Percentiles rank a stretch among this genome's conserved stretches.
These are phyloP conservation scores for Penicillium parvum DNA, from an alignment of 495 filamentous ascomycete genomes.

Conservation along the genomic window DNA sequence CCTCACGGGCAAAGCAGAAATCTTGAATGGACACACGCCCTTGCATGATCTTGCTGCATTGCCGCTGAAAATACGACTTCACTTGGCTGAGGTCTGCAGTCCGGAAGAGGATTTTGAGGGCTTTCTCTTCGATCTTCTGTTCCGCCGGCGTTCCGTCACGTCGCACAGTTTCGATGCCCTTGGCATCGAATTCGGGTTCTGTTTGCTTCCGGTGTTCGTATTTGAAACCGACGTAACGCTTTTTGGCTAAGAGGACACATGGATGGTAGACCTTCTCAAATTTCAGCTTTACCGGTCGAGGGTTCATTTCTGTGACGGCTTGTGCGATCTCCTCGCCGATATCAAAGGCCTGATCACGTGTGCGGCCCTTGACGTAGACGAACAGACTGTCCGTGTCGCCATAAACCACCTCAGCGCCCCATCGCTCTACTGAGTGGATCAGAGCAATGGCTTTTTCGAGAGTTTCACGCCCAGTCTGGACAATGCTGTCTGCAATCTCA, in stretches of 20 bases:
- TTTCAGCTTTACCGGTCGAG: constrained; percentile 88
- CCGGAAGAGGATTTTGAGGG: constrained; percentile 81
- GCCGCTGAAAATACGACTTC: constrained; percentile 83
- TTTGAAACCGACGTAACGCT: constrained; percentile 97
- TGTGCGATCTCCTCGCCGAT: constrained; percentile 93
- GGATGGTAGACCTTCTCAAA: constrained; percentile 98
- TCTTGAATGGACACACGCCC: constrained; percentile 87
- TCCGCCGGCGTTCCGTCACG: constrained; percentile 92
- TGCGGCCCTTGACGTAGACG: constrained; percentile 81
- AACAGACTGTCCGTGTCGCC: constrained; percentile 98
- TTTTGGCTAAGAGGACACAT: constrained; percentile 90
- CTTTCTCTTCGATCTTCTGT: constrained; percentile 96
- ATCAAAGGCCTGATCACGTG: constrained; percentile 80
- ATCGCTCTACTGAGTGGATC: constrained; percentile 80
- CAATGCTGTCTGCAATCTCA: constrained; percentile 97
- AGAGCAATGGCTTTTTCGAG: constrained; percentile 89
- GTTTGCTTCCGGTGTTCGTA: constrained; percentile 76
- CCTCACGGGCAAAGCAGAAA: constrained; percentile 91
- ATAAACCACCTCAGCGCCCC: constrained; percentile 96
- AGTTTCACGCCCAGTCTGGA: constrained; percentile 90
- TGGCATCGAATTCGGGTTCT: constrained; percentile 92
- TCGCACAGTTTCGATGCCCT: constrained; percentile 95
- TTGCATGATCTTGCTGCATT: constrained; percentile 91
- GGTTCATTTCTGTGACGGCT: constrained; percentile 84
- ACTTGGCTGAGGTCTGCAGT: constrained; percentile 86